Evolutionary conservation across 2,329 filamentous ascomycete species (phyloP), one percentile per base, ranked within the genome.

Genomic region (Uncinocarpus reesii): DNA sequence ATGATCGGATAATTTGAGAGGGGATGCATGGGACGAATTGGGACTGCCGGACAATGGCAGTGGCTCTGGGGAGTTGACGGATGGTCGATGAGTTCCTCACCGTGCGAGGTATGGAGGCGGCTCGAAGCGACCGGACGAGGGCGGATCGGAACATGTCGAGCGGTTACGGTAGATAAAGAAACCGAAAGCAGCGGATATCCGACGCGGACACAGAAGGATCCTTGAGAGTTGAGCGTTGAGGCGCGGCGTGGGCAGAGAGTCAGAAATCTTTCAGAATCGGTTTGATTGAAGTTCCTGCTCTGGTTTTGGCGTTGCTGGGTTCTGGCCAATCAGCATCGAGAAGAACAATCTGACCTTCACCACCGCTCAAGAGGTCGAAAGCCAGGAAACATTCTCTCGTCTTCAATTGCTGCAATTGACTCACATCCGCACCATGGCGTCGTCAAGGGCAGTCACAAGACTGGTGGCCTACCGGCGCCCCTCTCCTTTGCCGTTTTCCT

Each of bases 61-160:
- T 72, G 69, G 71, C 76, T 63, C 73, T 71, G 46, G 60, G 67
- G 70, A 67, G 76, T 71, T 69, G 66, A 65, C 78, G 75, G 67
- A 79, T 75, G 66, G 76, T 69, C 66, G 69, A 66, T 57, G 69
- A 64, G 61, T 66, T 67, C 65, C 74, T 70, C 64, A 75, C 69
- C 56, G 68, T 65, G 60, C 73, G 71, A 58, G 74, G 68, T 51
- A 65, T 63, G 57, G 71, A 70, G 55, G 71, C 71, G 60, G 65
- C 70, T 65, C 80, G 75, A 68, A 84, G 79, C 64, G 85, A 83
- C 72, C 84, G 84, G 74, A 90, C 75, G 68, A 92, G 71, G 65
- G 85, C 82, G 70, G 85, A 81, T 74, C 90, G 86, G 78, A 95
- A 88, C 90, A 96, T 96, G 57, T 62, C 80, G 72, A 60, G 24